Conservation (phyloP, 306 rosid species). For the Cucumis hystrix region DNA sequence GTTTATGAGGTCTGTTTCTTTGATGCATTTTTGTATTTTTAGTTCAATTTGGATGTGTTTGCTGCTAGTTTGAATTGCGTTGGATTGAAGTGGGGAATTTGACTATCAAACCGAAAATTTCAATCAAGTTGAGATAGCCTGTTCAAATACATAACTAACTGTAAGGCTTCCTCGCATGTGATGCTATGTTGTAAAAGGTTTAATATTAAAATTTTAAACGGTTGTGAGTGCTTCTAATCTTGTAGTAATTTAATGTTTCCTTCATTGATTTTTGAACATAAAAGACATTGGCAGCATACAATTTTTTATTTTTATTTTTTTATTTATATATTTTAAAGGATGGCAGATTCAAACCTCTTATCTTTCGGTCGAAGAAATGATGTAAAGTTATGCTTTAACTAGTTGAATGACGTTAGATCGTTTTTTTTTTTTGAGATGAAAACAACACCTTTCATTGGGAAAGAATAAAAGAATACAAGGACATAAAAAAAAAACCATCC, state of each 20-base stretch:
- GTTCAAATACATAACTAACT: background rate
- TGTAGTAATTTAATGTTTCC: background rate
- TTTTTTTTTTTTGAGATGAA: no score
- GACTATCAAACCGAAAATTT: background rate
- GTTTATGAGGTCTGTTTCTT: constrained; percentile 57
- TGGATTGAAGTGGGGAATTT: background rate
- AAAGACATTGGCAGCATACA: background rate
- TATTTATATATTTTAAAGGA: no score
- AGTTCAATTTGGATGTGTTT: background rate
- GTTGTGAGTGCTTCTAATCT: background rate
- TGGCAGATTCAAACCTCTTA: background rate
- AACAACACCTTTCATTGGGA: no score
- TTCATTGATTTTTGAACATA: background rate
- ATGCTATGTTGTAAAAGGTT: background rate
- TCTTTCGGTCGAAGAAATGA: no score
- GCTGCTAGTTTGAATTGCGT: background rate
- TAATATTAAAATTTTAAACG: background rate
- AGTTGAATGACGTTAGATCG: no score
- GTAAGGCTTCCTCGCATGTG: background rate
- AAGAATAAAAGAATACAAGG: no score
- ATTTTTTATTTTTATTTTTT: no score
- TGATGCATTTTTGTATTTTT: background rate
- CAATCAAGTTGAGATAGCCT: background rate
- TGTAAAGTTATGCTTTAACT: no score
- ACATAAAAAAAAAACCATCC: no score